phyloP scores from a whole-genome alignment of 1,284 basidiomycete species.

The Omphalotus olearius region DNA sequence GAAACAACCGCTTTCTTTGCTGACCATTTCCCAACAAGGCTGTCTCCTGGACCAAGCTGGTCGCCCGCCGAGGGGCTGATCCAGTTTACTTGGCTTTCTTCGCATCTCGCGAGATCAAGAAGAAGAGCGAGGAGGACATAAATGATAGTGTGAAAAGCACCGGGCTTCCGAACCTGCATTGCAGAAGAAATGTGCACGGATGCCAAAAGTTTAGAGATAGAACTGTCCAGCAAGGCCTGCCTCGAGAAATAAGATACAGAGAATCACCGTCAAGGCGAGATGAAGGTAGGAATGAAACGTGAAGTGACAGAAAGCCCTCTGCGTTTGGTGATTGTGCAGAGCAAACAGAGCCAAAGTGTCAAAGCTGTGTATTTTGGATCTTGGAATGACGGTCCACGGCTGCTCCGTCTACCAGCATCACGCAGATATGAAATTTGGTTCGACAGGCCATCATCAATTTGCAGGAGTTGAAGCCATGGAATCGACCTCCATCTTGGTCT shows the following conservation, averaged over 20 bases:
- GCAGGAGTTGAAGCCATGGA: slow-evolving; percentile 49
- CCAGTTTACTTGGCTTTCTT: slow-evolving; percentile 12
- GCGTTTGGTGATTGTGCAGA: too few species aligned
- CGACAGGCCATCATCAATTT: too few species aligned
- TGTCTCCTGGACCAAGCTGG: slow-evolving; percentile 22
- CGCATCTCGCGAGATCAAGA: neutral
- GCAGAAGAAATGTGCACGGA: neutral
- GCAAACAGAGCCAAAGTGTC: too few species aligned
- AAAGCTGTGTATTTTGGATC: too few species aligned
- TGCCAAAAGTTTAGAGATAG: neutral
- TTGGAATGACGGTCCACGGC: too few species aligned
- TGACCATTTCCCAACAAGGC: slow-evolving; percentile 26
- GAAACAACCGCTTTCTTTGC: slow-evolving; percentile 19
- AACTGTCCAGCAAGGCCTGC: slow-evolving; percentile 9
- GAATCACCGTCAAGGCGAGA: slow-evolving; percentile 14
- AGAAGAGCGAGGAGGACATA: neutral
- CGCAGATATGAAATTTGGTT: too few species aligned
- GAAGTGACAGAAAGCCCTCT: neutral
- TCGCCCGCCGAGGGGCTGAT: slow-evolving; percentile 15
- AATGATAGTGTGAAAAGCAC: slow-evolving; percentile 2
- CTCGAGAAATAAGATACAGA: neutral
- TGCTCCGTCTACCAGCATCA: too few species aligned
- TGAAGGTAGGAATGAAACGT: neutral
- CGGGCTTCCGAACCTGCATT: neutral
- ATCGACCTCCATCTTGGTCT: slow-evolving; percentile 44